Base-by-base conservation (phyloP, 2,329 filamentous ascomycete genomes). In the Epichloe gansuensis region DNA sequence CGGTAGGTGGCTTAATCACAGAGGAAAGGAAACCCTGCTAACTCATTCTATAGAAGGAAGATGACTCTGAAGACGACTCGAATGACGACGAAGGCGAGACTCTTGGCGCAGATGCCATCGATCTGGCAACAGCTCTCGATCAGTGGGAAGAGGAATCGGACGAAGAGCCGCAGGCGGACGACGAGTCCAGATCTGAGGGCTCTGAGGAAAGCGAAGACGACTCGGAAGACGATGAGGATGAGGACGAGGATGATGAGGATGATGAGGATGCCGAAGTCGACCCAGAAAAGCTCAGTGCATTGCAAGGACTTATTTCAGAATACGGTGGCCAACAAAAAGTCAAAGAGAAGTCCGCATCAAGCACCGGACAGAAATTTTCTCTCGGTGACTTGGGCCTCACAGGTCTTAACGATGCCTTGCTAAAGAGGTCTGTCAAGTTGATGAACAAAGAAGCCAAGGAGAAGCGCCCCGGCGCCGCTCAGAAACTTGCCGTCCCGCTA, bases 401-500 rank as follows among this genome's bases (percentile, higher is more conserved):
- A 25, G 81, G 82, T 12, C 75, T 89, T 47, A 83, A 81, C 54
- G 87, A 94, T 62, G 80, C 84, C 2, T 76, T 81, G 47, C 79
- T 90, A 61, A 89, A 87, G 64, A 89, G 84, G 61, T 84, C 87
- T 0, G 74, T 93, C 48, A 93, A 91, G 67, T 76, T 87, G 56
- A 76, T 90, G 62, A 77, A 74, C 56, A 82, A 80, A 61, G 80
- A 84, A 57, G 72, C 78, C 46, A 81, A 80, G 58, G 69, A 69
- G 54, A 67, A 62, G 35, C 65, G 69, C 1, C 66, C 70, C 0
- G 70, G 75, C 61, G 64, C 68, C 47, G 63, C 72, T 67, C 72
- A 81, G 72, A 94, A 89, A 67, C 76, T 97, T 4, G 82, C 85
- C 34, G 86, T 90, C 2, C 90, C 91, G 13, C 75, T 96, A 5